A percentile compares a stretch with the other conserved stretches of the same genome.
These are phyloP conservation scores for Globisporangium radiosum DNA, from an alignment of 352 stramenopile genomes.

Conservation along the genomic window DNA sequence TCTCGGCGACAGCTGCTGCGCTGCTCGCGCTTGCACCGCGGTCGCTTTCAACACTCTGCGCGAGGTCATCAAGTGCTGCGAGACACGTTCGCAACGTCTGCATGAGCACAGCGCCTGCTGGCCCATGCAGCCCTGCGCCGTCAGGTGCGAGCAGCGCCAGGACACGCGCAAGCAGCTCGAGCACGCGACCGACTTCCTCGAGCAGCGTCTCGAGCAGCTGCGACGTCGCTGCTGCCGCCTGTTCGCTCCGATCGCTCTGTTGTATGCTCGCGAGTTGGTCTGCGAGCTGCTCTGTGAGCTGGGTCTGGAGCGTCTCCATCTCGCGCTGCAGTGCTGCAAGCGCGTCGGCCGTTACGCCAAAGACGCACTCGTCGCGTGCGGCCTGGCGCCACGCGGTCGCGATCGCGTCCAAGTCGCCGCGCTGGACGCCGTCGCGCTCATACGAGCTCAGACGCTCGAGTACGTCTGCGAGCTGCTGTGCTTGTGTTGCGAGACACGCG, in stretches of 20 bases:
- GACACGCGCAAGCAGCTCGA: slow-evolving; percentile 22
- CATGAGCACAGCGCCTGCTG: slow-evolving; percentile 22
- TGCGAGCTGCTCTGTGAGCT: slow-evolving; percentile 6
- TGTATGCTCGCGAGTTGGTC: neutral
- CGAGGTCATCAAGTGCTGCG: slow-evolving; percentile 28
- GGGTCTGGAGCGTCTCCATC: slow-evolving; percentile 23
- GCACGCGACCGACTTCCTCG: slow-evolving; percentile 22
- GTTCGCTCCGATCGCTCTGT: neutral
- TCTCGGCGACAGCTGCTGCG: slow-evolving; percentile 23
- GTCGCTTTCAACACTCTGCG: slow-evolving; percentile 16
- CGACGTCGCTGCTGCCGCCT: slow-evolving; percentile 14
- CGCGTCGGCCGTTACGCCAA: slow-evolving; percentile 27
- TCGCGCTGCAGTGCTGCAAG: slow-evolving; percentile 26
- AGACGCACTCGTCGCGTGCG: slow-evolving; percentile 49
- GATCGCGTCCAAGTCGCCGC: slow-evolving; percentile 20
- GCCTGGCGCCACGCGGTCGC: slow-evolving; percentile 31
- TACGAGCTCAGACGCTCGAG: slow-evolving; percentile 14
- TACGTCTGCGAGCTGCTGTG: slow-evolving; percentile 18
- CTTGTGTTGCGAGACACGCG: slow-evolving; percentile 20
- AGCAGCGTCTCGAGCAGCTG: slow-evolving; percentile 21
- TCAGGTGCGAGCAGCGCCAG: slow-evolving; percentile 25
- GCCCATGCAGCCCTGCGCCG: slow-evolving; percentile 7
- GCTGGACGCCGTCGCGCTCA: slow-evolving; percentile 19
- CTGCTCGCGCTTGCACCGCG: slow-evolving; percentile 13
- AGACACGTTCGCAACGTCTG: slow-evolving; percentile 36